Evolutionary conservation across 225 moss, liverwort and hornwort species (phyloP), one percentile per base, ranked within the genome.

Genomic region (Polytrichum formosum): DNA sequence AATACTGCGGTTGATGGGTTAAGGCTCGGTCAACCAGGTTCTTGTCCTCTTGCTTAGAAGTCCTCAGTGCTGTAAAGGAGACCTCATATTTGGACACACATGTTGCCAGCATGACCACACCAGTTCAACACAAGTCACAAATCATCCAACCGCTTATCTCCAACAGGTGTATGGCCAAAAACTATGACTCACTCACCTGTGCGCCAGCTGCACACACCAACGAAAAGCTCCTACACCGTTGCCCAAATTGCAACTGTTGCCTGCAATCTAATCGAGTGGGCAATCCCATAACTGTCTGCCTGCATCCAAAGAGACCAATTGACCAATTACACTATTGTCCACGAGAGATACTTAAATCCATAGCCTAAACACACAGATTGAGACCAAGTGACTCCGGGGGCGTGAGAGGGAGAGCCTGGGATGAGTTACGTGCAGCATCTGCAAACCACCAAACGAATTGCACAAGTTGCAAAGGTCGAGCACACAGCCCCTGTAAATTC

Each of bases 351-450:
- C 19, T 56, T 56, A 1, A 56, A 56, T 20, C 56, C 56, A 21
- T 6, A 56, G 56, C 56, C 56, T 56, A 5, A 20, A 56, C 56
- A 56, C 56, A 56, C 7, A 21, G 22, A 67, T 67, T 23, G 66
- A 67, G 66, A 67, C 35, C 9, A 35, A 35, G 8, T 35, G 35
- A 8, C 35, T 35, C 35, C 35, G 2, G 22, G 16, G 66, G 53
- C 66, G 35, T 20, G 37, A 67, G 35, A 67, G 66, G 46, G 66
- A 67, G 37, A 35, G 35, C 35, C 37, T 35, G 66, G 53, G 33
- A 2, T 9, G 35, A 13, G 3, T 35, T 28, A 30, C 13, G 17
- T 29, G 65, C 2, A 67, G 33, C 22, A 53, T 46, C 53, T 67
- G 22, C 62, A 63, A 25, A 63, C 28, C 62, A 63, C 62, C 66